A percentile compares a stretch with the other conserved stretches of the same genome.
phyloP scores from a whole-genome alignment of 495 filamentous ascomycete genomes.

The Thermothielavioides terrestris region DNA sequence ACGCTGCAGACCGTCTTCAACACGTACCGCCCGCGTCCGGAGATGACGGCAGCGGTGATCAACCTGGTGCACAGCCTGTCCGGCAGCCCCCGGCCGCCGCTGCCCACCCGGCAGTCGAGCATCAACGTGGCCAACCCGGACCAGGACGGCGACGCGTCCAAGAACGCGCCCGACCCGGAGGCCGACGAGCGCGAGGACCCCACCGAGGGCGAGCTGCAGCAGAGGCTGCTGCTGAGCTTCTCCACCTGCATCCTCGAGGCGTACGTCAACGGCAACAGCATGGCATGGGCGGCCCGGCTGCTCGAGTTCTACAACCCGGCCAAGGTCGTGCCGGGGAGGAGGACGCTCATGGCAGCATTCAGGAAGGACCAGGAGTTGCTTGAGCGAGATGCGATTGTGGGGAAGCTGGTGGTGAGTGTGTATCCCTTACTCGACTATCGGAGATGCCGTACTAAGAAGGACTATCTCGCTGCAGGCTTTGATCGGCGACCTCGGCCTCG shows the following conservation, averaged over 20 bases:
- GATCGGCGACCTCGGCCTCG: slow-evolving; percentile 56
- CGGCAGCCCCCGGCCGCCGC: slow-evolving; percentile 60
- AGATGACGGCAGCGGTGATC: slow-evolving; percentile 64
- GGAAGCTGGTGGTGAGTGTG: slow-evolving; percentile 62
- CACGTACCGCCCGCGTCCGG: slow-evolving; percentile 53
- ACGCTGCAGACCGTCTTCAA: slow-evolving; percentile 69
- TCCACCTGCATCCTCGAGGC: slow-evolving; percentile 76
- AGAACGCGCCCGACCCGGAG: slow-evolving; percentile 73
- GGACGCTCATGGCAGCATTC: slow-evolving; percentile 54
- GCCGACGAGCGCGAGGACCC: slow-evolving; percentile 48
- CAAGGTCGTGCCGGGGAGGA: slow-evolving; percentile 45
- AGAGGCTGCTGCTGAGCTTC: slow-evolving; percentile 73
- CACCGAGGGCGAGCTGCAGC: slow-evolving; percentile 53
- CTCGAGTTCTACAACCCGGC: slow-evolving; percentile 63
- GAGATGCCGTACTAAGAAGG: too few relatives aligned
- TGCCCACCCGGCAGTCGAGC: slow-evolving; percentile 61
- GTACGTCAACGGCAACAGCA: slow-evolving; percentile 58
- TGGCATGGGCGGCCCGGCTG: slow-evolving; percentile 67
- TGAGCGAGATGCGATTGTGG: slow-evolving; percentile 60
- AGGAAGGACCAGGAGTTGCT: slow-evolving; percentile 52
- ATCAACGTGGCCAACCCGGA: slow-evolving; percentile 46
- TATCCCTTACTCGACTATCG: too few relatives aligned
- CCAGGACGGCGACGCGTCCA: slow-evolving; percentile 35
- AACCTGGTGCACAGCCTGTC: slow-evolving; percentile 68
- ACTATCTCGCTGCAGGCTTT: slow-evolving; percentile 49